Percentiles rank a stretch among this genome's conserved stretches.
Evolutionary conservation across 148 eudicot species (phyloP).

Genomic region (Cornus controversa): DNA sequence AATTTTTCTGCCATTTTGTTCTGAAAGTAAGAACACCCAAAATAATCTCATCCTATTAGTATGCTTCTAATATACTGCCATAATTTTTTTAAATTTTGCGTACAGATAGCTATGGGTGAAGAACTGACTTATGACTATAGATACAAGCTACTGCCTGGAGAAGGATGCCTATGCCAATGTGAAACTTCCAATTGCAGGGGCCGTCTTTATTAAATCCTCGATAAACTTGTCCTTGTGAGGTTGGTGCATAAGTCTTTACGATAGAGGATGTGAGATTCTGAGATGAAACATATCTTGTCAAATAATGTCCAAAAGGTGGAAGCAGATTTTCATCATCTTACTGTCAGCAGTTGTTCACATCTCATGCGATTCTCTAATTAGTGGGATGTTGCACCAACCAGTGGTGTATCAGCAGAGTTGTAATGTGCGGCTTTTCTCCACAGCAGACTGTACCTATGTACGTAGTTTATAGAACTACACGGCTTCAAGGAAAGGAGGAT

Average conservation of each 20-base stretch:
- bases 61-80: constrained; percentile 5
- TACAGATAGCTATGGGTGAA: constrained; percentile 81
- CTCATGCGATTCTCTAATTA: background rate
- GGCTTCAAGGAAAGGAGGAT: background rate
- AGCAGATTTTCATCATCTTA: background rate
- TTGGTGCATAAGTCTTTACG: background rate
- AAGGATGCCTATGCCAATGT: constrained; percentile 68
- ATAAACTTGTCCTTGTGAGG: background rate
- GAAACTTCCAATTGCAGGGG: constrained; percentile 78
- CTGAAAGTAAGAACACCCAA: background rate
- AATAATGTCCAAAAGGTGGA: background rate
- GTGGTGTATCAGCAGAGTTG: background rate
- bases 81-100: constrained; percentile 5
- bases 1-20: background rate
- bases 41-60: background rate
- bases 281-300: background rate
- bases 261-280: background rate
- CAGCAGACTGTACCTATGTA: background rate
- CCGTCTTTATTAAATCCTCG: constrained; percentile 43
- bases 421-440: background rate
- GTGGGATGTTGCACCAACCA: background rate
- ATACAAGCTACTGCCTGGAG: constrained; percentile 51
- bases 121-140: constrained; percentile 70
- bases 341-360: background rate
- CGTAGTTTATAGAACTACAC: background rate